Base-by-base conservation (phyloP, 345 rosid species). In the Hibiscus trionum region DNA sequence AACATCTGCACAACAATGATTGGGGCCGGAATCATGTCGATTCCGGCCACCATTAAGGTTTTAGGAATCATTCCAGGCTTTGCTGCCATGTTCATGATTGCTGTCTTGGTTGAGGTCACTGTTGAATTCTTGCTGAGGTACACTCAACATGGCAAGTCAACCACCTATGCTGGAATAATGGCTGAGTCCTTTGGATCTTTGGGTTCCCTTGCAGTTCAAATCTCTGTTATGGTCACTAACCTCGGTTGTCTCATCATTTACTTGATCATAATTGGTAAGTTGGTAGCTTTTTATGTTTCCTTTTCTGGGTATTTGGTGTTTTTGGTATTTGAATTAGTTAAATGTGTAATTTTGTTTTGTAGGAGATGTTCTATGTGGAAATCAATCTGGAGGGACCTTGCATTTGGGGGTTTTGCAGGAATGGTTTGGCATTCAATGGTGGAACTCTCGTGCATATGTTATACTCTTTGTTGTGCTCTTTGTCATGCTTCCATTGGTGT, bases 121-220 rank as follows among this genome's bases (percentile, higher is more conserved):
- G 79, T 70, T 16, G 82, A 78, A 29, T 71, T 78, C n/a, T 44
- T 81, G 80, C 37, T 82, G 24, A 73, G 80, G 70, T 76, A 64
- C 53, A 78, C 76, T 0, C 71, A 77, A 27, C 68, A 72, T n/a
- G 78, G 78, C 27, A 72, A 77, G 62, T 24, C 76, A 1, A 19
- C 29, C 1, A 76, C 82, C 9, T 82, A 82, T 44, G 84, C 78
- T n/a, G 80, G 80, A 8, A 35, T 82, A 27, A 59, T 82, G 77
- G 76, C 75, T 0, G 80, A 73, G 27, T 74, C 84, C 7, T 82
- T 82, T 33, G 85, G 85, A 0, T 31, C 49, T 4, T 49, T 35
- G 2, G 85, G 82, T 8, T 71, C 78, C 3, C 11, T 65, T 16
- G 64, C 71, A 0, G 65, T 82, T 15, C 80, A 82, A 74, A 15